Evolutionary conservation across 2,329 filamentous ascomycete species (phyloP).

Genomic region (Aspergillus quadrilineatus): DNA sequence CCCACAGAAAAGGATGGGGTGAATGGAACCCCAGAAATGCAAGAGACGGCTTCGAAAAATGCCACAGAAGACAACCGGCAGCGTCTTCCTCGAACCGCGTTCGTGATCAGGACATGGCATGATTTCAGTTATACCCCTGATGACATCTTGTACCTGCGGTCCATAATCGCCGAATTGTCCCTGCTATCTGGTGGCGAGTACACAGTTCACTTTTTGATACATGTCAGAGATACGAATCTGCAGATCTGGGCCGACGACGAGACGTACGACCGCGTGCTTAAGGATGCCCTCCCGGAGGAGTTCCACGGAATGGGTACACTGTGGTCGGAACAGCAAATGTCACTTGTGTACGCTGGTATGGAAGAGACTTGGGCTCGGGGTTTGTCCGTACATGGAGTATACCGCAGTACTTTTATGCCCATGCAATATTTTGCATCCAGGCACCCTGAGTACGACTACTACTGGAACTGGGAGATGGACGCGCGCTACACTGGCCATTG

Average conservation of each 20-base stretch:
- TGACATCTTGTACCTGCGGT: slow-evolving; percentile 75
- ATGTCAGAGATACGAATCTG: slow-evolving; percentile 75
- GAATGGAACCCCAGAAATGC: too few species aligned
- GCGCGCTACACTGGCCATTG: slow-evolving; percentile 76
- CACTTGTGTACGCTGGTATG: slow-evolving; percentile 81
- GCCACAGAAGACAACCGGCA: slow-evolving; percentile 22
- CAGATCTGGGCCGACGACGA: slow-evolving; percentile 79
- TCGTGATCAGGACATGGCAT: slow-evolving; percentile 77
- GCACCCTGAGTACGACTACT: slow-evolving; percentile 74
- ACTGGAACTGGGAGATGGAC: slow-evolving; percentile 90
- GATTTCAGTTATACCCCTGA: slow-evolving; percentile 77
- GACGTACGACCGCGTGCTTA: slow-evolving; percentile 71
- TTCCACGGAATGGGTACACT: slow-evolving; percentile 86
- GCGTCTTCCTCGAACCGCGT: slow-evolving; percentile 60
- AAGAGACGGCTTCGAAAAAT: slow-evolving; percentile 19
- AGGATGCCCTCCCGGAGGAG: slow-evolving; percentile 70
- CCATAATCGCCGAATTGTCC: slow-evolving; percentile 75
- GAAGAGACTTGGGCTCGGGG: slow-evolving; percentile 72
- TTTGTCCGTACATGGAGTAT: slow-evolving; percentile 84
- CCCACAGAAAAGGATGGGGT: slow-evolving; percentile 5
- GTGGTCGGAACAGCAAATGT: slow-evolving; percentile 94
- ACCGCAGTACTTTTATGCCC: slow-evolving; percentile 89
- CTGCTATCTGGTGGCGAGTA: slow-evolving; percentile 80
- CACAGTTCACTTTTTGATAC: slow-evolving; percentile 76
- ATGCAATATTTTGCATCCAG: slow-evolving; percentile 88